A percentile compares a stretch with the other conserved stretches of the same genome.
Conservation (phyloP, 1,139 yeast species). For the Saccharomyces hybrid region DNA sequence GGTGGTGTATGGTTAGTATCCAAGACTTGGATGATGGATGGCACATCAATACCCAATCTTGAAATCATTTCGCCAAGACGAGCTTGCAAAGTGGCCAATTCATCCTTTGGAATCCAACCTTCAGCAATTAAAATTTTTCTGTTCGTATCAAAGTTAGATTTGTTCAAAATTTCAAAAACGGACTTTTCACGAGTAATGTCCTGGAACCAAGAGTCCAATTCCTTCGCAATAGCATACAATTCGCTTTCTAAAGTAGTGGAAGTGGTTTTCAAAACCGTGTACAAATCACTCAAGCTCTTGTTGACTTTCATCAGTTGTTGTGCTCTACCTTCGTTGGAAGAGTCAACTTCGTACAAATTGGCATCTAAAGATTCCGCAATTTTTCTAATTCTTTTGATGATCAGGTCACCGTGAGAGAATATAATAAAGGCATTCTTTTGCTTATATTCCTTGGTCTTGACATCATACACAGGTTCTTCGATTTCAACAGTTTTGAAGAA, state of each 20-base stretch:
- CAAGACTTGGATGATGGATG: slow-evolving; percentile 74
- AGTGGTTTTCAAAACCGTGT: slow-evolving; percentile 65
- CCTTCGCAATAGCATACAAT: slow-evolving; percentile 64
- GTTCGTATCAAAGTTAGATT: slow-evolving; percentile 75
- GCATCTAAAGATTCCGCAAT: slow-evolving; percentile 86
- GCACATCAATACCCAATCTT: slow-evolving; percentile 40
- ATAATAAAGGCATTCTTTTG: slow-evolving; percentile 72
- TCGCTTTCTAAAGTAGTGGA: slow-evolving; percentile 65
- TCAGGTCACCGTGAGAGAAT: slow-evolving; percentile 78
- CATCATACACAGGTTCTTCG: slow-evolving; percentile 48
- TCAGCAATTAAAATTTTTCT: slow-evolving; percentile 91
- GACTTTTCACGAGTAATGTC: slow-evolving; percentile 63
- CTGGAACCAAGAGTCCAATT: slow-evolving; percentile 62
- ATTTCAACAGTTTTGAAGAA: slow-evolving; percentile 67
- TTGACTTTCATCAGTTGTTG: slow-evolving; percentile 53
- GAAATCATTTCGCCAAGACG: slow-evolving; percentile 52
- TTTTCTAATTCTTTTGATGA: slow-evolving; percentile 58
- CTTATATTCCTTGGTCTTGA: slow-evolving; percentile 41
- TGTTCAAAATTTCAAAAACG: slow-evolving; percentile 67
- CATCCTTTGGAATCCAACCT: slow-evolving; percentile 82
- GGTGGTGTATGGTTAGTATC: slow-evolving; percentile 85
- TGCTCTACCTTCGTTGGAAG: slow-evolving; percentile 48
- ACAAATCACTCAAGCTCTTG: slow-evolving; percentile 54
- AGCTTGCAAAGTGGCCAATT: slow-evolving; percentile 42
- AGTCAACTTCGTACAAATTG: slow-evolving; percentile 57